phyloP scores from a whole-genome alignment of 306 rosid genomes.

The Cucurbita moschata region DNA sequence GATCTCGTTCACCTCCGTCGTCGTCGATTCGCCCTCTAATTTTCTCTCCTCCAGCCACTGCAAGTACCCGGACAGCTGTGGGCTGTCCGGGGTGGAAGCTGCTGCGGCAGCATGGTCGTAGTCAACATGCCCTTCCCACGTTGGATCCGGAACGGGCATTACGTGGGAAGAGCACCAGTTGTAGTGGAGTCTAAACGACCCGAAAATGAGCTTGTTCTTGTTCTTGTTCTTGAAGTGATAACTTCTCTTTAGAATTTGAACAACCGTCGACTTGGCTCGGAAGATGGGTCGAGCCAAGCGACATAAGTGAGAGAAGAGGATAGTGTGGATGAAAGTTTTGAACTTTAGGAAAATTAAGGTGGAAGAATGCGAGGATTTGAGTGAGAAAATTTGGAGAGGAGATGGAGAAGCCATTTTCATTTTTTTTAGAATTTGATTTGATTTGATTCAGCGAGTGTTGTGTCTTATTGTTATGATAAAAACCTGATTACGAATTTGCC shows the following conservation, averaged over 20 bases:
- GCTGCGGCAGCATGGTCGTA: constrained; percentile 20
- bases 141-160: constrained; percentile 37
- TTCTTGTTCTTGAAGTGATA: constrained; percentile 14
- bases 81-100: constrained; percentile 3
- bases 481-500: constrained; percentile 24
- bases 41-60: constrained; percentile 69
- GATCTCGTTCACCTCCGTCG: constrained; percentile 29
- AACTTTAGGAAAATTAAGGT: constrained; percentile 31
- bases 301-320: constrained; percentile 46
- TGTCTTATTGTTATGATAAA: constrained; percentile 10
- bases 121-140: constrained; percentile 31
- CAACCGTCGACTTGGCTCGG: constrained; percentile 29
- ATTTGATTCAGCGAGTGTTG: not conserved
- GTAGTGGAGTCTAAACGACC: constrained; percentile 82
- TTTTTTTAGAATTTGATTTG: not conserved
- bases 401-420: constrained; percentile 36
- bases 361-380: constrained; percentile 16
- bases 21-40: not conserved
- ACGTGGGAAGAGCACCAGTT: constrained; percentile 69
- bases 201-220: constrained; percentile 36
- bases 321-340: constrained; percentile 44
- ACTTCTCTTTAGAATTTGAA: constrained; percentile 14
- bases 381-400: constrained; percentile 30
- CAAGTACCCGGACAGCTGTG: constrained; percentile 57
- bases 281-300: constrained; percentile 39